These are phyloP conservation scores for Karstenula rhodostoma DNA, from an alignment of 2,329 filamentous ascomycete species.

Conservation along the genomic window DNA sequence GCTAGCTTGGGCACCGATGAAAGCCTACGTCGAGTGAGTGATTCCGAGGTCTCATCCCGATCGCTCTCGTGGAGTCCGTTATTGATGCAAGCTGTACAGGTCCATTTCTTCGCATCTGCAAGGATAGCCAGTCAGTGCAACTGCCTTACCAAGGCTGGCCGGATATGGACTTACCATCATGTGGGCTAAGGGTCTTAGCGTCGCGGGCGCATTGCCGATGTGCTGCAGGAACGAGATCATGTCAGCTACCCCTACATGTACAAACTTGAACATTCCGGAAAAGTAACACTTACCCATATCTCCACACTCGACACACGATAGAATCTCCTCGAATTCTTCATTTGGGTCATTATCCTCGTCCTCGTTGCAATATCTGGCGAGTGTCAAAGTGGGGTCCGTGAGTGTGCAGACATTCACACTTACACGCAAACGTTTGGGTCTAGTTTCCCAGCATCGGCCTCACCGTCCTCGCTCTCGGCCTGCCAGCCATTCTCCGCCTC, in stretches of 20 bases:
- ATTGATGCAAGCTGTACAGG: conserved; percentile 65
- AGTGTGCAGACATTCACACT: conserved; percentile 43
- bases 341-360: conserved; percentile 84
- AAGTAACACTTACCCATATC: conserved; percentile 75
- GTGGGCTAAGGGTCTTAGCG: conserved; percentile 67
- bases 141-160: conserved; percentile 5
- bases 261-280: conserved; percentile 30
- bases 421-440: conserved; percentile 71
- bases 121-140: conserved; percentile 28
- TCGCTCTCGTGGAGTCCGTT: conserved; percentile 50
- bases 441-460: conserved; percentile 62
- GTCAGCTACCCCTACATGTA: conserved; percentile 52
- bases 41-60: conserved; percentile 52
- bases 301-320: conserved; percentile 79
- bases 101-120: conserved; percentile 67
- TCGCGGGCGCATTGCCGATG: conserved; percentile 89
- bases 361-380: conserved; percentile 77
- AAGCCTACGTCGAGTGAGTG: conserved; percentile 58
- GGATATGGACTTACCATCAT: conserved; percentile 66
- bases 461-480: conserved; percentile 61
- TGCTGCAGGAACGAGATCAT: conserved; percentile 68
- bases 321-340: conserved; percentile 80
- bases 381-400: conserved; percentile 18
- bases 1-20: conserved; percentile 72
- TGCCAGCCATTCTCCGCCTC: conserved; percentile 66